Evolutionary conservation across 129 eudicot genomes (phyloP), one percentile per base, ranked within the genome.

Genomic region (Solidago caesia): DNA sequence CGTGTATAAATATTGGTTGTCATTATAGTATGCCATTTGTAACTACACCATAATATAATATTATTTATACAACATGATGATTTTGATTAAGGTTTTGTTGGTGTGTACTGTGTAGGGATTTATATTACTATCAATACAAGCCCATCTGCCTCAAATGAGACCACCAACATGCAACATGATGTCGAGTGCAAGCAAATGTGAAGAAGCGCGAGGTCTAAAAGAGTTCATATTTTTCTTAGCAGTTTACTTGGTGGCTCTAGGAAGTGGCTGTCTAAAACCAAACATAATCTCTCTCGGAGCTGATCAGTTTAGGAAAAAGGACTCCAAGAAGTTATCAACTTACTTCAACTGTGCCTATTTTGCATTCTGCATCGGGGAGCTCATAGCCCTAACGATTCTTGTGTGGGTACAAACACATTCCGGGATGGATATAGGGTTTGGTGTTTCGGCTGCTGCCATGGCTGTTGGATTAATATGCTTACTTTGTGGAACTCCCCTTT

Each of bases 201-300:
- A 79, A 69, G 92, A 92, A 75, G 98, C 92, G 14, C 77, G 80
- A 33, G 96, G 98, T 60, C 82, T 84, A 55, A 75, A 86, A 63
- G 85, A 90, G 14, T 75, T 83, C 69, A 84, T 86, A 58, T 93
- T 93, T 73, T 93, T 78, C 39, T 68, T 80, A 77, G 98, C 98
- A 11, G 90, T 93, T 7, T 90, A 84, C 75, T 70, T 93, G 81
- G 96, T 93, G 72, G 98, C 98, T 27, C 39, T 93, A 48, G 98
- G 98, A 67, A 93, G 98, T 85, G 98, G 98, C 7, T 93, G 98
- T 74, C 63, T 93, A 61, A 93, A 93, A 82, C 98, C 98, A 1
- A 93, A 93, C 67, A 93, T 93, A 76, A 93, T 93, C 75, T 87
- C 98, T 43, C 96, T 78, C 47, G 96, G 91, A 65, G 96, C 93